phyloP scores from a whole-genome alignment of 2,329 filamentous ascomycete species.

The Fusarium bactridioides region DNA sequence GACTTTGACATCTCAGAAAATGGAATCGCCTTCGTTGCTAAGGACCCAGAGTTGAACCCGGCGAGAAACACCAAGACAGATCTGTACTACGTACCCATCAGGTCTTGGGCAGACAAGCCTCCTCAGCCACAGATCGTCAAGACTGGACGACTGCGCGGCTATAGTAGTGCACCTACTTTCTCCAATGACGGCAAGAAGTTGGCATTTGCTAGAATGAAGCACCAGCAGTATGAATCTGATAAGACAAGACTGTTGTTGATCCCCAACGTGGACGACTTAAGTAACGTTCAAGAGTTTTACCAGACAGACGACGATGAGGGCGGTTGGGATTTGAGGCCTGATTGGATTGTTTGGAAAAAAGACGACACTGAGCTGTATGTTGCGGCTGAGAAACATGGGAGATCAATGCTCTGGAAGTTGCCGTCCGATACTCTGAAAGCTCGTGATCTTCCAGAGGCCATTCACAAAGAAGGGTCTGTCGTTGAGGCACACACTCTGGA shows the following conservation, averaged over 20 bases:
- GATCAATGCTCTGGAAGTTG: conserved; percentile 67
- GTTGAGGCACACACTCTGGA: conserved; percentile 61
- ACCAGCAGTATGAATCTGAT: conserved; percentile 82
- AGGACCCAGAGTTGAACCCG: conserved; percentile 74
- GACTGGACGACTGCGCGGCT: conserved; percentile 68
- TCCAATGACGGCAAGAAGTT: conserved; percentile 75
- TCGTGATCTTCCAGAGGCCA: conserved; percentile 55
- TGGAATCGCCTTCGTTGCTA: conserved; percentile 77
- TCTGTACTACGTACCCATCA: conserved; percentile 75
- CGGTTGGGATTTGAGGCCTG: conserved; percentile 66
- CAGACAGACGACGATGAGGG: conserved; percentile 69
- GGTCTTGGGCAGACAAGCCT: conserved; percentile 65
- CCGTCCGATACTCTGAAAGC: conserved; percentile 62
- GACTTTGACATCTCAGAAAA: conserved; percentile 77
- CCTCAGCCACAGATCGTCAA: conserved; percentile 58
- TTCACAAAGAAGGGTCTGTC: conserved; percentile 64
- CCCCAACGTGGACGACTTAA: conserved; percentile 65
- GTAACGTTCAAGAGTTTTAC: conserved; percentile 69
- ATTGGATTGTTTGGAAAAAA: conserved; percentile 63
- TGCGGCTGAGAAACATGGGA: conserved; percentile 75
- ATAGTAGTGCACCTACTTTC: conserved; percentile 73
- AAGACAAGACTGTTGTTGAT: conserved; percentile 70
- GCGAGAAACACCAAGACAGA: conserved; percentile 84
- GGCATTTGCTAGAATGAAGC: conserved; percentile 82
- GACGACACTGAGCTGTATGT: conserved; percentile 73